Evolutionary conservation across 2,329 filamentous ascomycete genomes (phyloP).

Genomic region (Biscogniauxia sp.): DNA sequence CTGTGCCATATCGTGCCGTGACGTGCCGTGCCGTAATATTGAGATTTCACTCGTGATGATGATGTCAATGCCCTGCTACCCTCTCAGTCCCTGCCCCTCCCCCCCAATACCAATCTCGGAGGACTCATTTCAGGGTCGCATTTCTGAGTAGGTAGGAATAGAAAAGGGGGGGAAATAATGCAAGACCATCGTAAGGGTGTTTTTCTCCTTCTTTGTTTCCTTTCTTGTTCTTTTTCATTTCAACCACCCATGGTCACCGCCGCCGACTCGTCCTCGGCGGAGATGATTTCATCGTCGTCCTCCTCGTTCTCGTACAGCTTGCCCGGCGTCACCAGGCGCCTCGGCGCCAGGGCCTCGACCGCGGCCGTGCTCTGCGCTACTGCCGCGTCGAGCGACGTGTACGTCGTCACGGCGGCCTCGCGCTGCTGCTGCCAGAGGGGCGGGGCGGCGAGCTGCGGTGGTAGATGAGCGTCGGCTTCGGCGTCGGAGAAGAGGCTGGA

Average conservation of each 20-base stretch:
- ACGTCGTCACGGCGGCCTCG: conserved; percentile 29
- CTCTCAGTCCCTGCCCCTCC: too few species aligned
- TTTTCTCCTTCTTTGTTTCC: too few species aligned
- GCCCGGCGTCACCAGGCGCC: conserved; percentile 28
- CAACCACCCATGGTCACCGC: background rate
- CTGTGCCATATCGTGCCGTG: too few species aligned
- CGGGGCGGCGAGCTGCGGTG: conserved; percentile 15
- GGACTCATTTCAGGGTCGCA: too few species aligned
- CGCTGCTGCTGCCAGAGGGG: conserved; percentile 21
- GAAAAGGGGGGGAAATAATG: too few species aligned
- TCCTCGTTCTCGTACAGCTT: conserved; percentile 37
- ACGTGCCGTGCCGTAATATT: too few species aligned
- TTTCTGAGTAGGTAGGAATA: too few species aligned
- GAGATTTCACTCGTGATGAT: too few species aligned
- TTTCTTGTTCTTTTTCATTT: background rate
- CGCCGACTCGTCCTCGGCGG: conserved; percentile 13
- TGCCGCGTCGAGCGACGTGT: conserved; percentile 32
- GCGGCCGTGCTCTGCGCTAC: conserved; percentile 25
- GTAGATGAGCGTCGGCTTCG: conserved; percentile 13
- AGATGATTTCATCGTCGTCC: conserved; percentile 35
- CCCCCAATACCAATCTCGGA: too few species aligned
- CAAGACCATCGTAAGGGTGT: too few species aligned
- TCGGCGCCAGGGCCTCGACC: conserved; percentile 19
- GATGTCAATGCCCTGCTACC: too few species aligned
- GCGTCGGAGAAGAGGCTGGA: conserved; percentile 26